Evolutionary conservation across 2,329 filamentous ascomycete genomes (phyloP), one percentile per base, ranked within the genome.

Genomic region (Falciphora oryzae): DNA sequence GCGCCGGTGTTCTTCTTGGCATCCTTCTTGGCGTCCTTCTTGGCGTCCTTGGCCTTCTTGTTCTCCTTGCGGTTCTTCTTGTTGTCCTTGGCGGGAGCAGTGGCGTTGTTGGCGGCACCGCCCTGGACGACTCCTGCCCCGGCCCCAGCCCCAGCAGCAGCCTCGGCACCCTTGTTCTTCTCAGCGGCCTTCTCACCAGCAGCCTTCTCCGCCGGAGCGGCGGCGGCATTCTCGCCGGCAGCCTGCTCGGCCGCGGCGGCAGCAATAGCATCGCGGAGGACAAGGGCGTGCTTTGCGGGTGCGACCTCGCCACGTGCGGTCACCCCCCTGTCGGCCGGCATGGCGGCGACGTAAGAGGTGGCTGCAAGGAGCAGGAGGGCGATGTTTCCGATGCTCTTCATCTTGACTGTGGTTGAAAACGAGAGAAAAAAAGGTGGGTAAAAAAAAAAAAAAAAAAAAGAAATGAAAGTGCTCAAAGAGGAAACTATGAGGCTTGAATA

Each of bases 351-450:
- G 59, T 65, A 65, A 8, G 65, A 66, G 38, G 65, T 32, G 50
- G 65, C 64, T 29, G 62, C 63, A 27, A 64, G 63, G 53, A 66
- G 65, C 63, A 66, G 57, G 28, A 64, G 57, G 53, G 64, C 44
- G 58, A 66, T 59, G 35, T 38, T 63, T 66, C 63, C 65, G 38
- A 66, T 27, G 63, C 63, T 66, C 65, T 66, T 66, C 65, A 66
- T 66, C n/a, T 60, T 66, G 63, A 28, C 58, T 59, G 53, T 25
- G 59, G n/a, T 58, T 58, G 69, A 62, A 27, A 11, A 27, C 22
- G 29, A 29, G 29, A 27, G 25, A 58, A 5, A 18, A 58, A 4
- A 29, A 14, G 7, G 13, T 3, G 27, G 7, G 13, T 3, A 53
- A 16, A 8, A n/a, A 18, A n/a, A 58, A 16, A 58, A 11, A 58